These are phyloP conservation scores for Calonectria hawksworthii DNA, from an alignment of 2,329 filamentous ascomycete species.

Conservation along the genomic window DNA sequence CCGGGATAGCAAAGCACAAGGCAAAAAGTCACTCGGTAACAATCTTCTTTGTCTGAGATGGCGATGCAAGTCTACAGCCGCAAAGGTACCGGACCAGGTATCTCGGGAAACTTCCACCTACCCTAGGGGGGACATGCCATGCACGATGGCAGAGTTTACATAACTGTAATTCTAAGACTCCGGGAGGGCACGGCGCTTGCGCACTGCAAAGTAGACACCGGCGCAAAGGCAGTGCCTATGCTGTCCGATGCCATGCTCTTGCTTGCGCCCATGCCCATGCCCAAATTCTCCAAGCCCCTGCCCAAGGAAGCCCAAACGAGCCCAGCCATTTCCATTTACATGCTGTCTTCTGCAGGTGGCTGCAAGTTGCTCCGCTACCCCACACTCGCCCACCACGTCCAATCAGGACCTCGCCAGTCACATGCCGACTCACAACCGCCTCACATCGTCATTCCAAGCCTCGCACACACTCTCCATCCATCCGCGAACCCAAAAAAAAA, in stretches of 20 bases:
- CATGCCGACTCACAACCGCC: constrained; percentile 34
- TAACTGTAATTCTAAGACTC: background rate
- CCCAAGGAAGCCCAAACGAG: constrained; percentile 1
- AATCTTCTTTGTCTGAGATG: background rate
- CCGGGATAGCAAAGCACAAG: background rate
- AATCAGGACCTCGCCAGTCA: constrained; percentile 34
- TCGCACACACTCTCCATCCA: constrained; percentile 33
- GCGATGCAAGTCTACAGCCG: background rate
- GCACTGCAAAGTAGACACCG: background rate
- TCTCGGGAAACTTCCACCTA: constrained; percentile 30
- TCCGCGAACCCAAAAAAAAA: constrained; percentile 31
- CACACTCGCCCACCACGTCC: constrained; percentile 29
- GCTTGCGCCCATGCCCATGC: background rate
- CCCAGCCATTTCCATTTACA: constrained; percentile 8
- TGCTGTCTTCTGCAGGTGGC: background rate
- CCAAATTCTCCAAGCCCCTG: background rate
- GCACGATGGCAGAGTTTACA: background rate
- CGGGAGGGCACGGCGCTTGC: background rate
- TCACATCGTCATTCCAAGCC: constrained; percentile 24
- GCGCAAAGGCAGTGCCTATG: background rate
- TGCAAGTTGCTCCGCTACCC: constrained; percentile 25
- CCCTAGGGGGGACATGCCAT: constrained; percentile 1
- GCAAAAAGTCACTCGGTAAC: constrained; percentile 19
- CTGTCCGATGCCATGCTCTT: background rate
- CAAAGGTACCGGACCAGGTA: background rate